Evolutionary conservation across 441 rosid species (phyloP).

Genomic region (Jatropha multifida): DNA sequence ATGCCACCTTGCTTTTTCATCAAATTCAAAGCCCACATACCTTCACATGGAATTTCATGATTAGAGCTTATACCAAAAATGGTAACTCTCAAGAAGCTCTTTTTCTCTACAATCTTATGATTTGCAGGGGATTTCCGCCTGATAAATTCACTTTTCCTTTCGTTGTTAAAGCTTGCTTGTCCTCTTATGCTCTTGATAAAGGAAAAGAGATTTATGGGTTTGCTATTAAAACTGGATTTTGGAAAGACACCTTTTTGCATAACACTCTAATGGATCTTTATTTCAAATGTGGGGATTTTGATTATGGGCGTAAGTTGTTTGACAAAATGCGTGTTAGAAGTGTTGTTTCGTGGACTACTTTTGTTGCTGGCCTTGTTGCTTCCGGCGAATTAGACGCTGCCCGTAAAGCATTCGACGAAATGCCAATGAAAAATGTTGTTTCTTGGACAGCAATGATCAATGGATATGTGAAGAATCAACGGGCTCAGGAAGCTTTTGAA

Average conservation of each 20-base stretch:
- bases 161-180: conserved; percentile 56
- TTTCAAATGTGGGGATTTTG: conserved; percentile 45
- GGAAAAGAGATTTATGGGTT: conserved; percentile 59
- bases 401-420: conserved; percentile 53
- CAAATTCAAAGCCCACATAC: conserved; percentile 39
- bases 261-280: conserved; percentile 64
- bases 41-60: conserved; percentile 74
- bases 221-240: conserved; percentile 55
- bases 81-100: conserved; percentile 47
- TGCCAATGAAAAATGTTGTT: conserved; percentile 58
- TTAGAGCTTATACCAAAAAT: conserved; percentile 45
- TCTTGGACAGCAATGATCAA: conserved; percentile 73
- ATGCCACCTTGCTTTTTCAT: conserved; percentile 55
- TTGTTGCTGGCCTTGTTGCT: conserved; percentile 55
- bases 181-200: conserved; percentile 31
- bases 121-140: conserved; percentile 36
- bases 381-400: conserved; percentile 51
- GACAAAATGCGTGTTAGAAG: conserved; percentile 55
- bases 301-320: conserved; percentile 49
- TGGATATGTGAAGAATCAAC: conserved; percentile 60
- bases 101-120: conserved; percentile 53
- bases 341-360: conserved; percentile 76
- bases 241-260: conserved; percentile 45
- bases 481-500: conserved; percentile 48
- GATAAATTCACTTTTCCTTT: conserved; percentile 79